Conservation (phyloP, 2,329 filamentous ascomycete species). For the Colletotrichum sp. region DNA sequence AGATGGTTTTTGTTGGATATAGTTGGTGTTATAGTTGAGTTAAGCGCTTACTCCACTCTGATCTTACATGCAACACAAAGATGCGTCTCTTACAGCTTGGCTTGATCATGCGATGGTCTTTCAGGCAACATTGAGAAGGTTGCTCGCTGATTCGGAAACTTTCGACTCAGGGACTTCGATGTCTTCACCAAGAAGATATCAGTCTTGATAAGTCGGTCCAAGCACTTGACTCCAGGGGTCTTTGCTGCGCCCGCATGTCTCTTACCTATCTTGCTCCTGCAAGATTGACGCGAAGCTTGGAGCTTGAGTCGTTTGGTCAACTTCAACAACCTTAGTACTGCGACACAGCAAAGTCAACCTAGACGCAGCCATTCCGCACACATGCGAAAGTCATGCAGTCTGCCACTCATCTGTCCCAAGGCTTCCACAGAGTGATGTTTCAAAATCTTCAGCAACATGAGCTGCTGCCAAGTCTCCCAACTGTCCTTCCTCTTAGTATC, state of each 20-base stretch:
- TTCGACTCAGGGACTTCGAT: not conserved
- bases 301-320: not conserved
- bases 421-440: not conserved
- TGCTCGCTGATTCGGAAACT: not conserved
- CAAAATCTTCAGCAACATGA: not conserved
- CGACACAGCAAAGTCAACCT: accelerated
- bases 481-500: not conserved
- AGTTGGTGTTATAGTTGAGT: accelerated
- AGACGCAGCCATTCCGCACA: not conserved
- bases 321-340: not conserved
- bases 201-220: not conserved
- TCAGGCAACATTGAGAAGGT: not conserved
- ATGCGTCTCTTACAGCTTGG: not conserved
- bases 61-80: not conserved
- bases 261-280: not conserved
- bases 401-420: not conserved
- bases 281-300: not conserved
- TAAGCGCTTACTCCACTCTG: accelerated
- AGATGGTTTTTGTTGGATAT: accelerated
- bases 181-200: accelerated
- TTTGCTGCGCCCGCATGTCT: not conserved
- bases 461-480: not conserved
- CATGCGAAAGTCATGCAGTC: not conserved
- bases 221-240: accelerated
- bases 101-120: not conserved